Conservation (phyloP, 352 stramenopile genomes). For the Phytophthora megakarya region DNA sequence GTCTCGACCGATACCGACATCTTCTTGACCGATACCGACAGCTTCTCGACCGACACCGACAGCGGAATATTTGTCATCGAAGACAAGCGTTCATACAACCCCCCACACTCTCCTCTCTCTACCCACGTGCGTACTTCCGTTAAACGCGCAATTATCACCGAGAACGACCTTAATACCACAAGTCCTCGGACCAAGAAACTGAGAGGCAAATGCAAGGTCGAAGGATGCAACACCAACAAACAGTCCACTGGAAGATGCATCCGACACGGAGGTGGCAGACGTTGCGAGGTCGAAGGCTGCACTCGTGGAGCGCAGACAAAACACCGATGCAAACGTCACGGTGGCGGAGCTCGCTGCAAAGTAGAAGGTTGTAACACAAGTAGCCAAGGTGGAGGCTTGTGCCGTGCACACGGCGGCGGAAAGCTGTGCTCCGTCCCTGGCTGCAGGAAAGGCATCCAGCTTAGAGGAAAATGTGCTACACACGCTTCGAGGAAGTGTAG, state of each 20-base stretch:
- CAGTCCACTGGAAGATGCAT: conserved; percentile 81
- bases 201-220: conserved; percentile 45
- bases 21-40: no score
- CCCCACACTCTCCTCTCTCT: no score
- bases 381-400: conserved; percentile 78
- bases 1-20: no score
- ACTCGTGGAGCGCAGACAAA: conserved; percentile 71
- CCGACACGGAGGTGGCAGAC: conserved; percentile 80
- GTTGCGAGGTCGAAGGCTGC: conserved; percentile 66
- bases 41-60: conserved; percentile 1
- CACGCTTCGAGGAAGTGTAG: conserved; percentile 77
- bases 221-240: conserved; percentile 70
- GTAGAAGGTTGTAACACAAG: conserved; percentile 60
- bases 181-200: neutral
- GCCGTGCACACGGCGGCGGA: conserved; percentile 81
- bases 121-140: no score
- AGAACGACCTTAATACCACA: no score
- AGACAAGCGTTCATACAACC: no score
- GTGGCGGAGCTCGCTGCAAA: conserved; percentile 72
- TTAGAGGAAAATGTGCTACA: conserved; percentile 78
- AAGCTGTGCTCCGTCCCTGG: conserved; percentile 81
- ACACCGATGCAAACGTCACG: conserved; percentile 81
- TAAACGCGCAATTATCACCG: no score
- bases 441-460: conserved; percentile 88
- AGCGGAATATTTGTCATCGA: conserved; percentile 28